These are phyloP conservation scores for Cryphonectria nitschkei DNA, from an alignment of 2,329 filamentous ascomycete genomes.

Conservation along the genomic window DNA sequence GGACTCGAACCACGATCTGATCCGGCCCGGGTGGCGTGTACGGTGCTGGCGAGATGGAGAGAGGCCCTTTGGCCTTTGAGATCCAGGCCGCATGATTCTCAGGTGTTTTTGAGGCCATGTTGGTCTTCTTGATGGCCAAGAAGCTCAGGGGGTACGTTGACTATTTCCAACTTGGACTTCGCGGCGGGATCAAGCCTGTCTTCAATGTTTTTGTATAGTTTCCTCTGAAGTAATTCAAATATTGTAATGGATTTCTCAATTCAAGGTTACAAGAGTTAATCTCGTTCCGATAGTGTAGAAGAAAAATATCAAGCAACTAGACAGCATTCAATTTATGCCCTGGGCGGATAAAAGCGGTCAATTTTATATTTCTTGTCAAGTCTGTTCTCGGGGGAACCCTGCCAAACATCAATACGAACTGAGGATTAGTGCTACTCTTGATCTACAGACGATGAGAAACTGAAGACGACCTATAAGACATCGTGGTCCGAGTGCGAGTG, in stretches of 20 bases:
- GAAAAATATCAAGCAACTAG: background rate
- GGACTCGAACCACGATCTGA: slow-evolving; percentile 34
- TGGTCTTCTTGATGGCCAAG: background rate
- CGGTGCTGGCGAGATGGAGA: slow-evolving; percentile 5
- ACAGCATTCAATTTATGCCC: background rate
- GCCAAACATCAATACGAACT: background rate
- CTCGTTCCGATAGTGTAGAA: background rate
- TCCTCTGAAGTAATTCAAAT: no score
- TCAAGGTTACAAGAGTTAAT: background rate
- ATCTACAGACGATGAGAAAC: background rate
- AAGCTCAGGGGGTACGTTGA: background rate
- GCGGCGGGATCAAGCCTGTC: background rate
- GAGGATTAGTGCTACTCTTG: background rate
- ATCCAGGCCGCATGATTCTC: background rate
- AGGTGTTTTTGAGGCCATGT: background rate
- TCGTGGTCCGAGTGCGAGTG: background rate
- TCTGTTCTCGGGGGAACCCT: background rate
- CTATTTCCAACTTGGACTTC: background rate
- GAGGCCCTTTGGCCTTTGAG: slow-evolving; percentile 14
- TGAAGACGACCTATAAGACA: background rate
- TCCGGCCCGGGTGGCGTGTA: slow-evolving; percentile 7
- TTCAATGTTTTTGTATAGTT: background rate
- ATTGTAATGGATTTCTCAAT: background rate
- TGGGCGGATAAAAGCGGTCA: background rate
- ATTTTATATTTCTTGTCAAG: background rate